Percentiles rank a stretch among this genome's conserved stretches.
Conservation (phyloP, 345 rosid species). For the Aurinia saxatilis region DNA sequence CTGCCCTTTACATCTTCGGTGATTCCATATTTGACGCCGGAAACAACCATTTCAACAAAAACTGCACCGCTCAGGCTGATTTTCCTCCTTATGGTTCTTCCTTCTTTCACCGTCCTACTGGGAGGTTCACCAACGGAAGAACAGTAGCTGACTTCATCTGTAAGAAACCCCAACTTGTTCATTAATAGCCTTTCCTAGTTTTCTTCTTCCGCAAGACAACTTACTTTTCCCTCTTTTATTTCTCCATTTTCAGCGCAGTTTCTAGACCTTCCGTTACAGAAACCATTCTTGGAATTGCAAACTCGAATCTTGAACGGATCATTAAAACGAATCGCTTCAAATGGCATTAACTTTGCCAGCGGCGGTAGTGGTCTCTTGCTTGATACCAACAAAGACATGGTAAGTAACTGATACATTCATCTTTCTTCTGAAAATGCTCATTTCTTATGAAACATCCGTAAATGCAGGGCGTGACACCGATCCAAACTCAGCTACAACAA, state of each 20-base stretch:
- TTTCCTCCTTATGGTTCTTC: conserved; percentile 68
- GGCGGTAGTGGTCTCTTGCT: conserved; percentile 55
- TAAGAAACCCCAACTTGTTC: conserved; percentile 3
- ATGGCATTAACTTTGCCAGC: conserved; percentile 66
- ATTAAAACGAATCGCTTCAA: conserved; percentile 33
- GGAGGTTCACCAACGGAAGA: conserved; percentile 71
- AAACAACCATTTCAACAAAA: conserved; percentile 56
- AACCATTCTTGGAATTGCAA: conserved; percentile 41
- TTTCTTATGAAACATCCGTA: neutral
- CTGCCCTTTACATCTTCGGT: conserved; percentile 54
- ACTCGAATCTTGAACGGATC: conserved; percentile 38
- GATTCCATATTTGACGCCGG: conserved; percentile 68
- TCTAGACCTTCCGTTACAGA: conserved; percentile 43
- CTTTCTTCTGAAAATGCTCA: neutral
- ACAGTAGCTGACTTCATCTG: conserved; percentile 59
- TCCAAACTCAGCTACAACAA: conserved; percentile 46
- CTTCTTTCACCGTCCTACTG: conserved; percentile 59
- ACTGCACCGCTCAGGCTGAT: conserved; percentile 62
- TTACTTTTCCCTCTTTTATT: neutral
- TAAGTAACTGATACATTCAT: neutral
- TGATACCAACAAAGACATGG: conserved; percentile 44
- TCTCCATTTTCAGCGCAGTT: conserved; percentile 36
- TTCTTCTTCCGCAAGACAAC: conserved; percentile 16
- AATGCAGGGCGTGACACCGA: conserved; percentile 41
- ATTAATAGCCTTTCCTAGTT: neutral